Base-by-base conservation (phyloP, 345 rosid species). In the Aegle marmelos region DNA sequence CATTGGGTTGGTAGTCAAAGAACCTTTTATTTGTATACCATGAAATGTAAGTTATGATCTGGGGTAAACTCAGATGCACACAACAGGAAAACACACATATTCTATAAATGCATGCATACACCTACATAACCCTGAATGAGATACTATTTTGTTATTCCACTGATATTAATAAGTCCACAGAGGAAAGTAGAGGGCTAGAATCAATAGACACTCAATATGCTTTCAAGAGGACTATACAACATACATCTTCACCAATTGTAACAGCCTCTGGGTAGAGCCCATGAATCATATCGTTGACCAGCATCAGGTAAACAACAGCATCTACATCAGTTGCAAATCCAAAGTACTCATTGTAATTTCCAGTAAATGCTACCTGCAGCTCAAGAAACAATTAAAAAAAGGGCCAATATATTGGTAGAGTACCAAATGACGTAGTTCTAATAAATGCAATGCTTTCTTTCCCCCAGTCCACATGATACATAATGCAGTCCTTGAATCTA, bases 251-350 rank as follows among this genome's bases (percentile, higher is more conserved):
- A 64, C 99, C 99, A 57, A 95, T 82, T 74, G 89, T 80, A 79
- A 92, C 84, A 79, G 97, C 99, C 75, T 92, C 94, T 21, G 99
- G 99, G 87, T 87, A 95, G 77, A 95, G 92, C 70, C 94, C 98
- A 76, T 90, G 99, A 83, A 95, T 93, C 89, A 95, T 50, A 82
- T 93, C 98, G 79, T 95, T 95, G 72, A 91, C 98, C 85, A 95
- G 89, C 99, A 95, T 93, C 83, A 95, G 88, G 79, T 92, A 95
- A 70, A 91, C 87, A 82, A 92, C 91, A 78, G 98, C 97, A 82
- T 93, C 98, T 68, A 95, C 89, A 79, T 95, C 99, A 75, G 99
- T 95, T 59, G 93, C 89, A 76, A 31, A 88, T 81, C 99, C 99
- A 77, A 95, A 95, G 87, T 93, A 93, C 78, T 95, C 98, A 6